Evolutionary conservation across 78 protist species (phyloP), one percentile per base, ranked within the genome.

Genomic region (Pigoraptor vietnamica): DNA sequence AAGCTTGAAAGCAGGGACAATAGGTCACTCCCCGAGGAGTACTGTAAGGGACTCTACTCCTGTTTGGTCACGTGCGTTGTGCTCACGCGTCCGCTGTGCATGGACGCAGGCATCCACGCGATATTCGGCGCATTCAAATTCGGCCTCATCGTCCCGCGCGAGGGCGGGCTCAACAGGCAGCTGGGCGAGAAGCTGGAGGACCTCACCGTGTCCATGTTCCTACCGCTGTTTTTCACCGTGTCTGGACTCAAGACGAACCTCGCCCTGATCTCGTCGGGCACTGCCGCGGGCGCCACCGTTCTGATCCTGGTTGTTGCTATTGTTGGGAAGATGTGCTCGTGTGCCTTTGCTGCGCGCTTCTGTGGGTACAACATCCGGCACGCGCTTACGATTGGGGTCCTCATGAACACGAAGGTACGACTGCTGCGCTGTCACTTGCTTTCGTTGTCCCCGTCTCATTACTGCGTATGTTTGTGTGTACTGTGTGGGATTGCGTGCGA

Each of bases 101-200:
- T 48, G 14, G 14, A 48, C 14, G 29, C 67, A 48, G 67, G 96
- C 89, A 93, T 94, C 0, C 94, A 94, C 56, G 94, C 93, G 56
- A 94, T 94, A 40, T 94, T 94, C 14, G 96, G 96, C 87, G 96
- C 93, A 24, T 94, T 94, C 36, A n/a, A 89, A 0, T 34, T 94
- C 9, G 96, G 96, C 90, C 89, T 94, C n/a, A 1, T 79, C 0
- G 40, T 81, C 24, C 96, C 96, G 84, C 88, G 96, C 40, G 67
- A 33, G 40, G 87, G 90, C 37, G 84, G 84, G 10, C 84, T 79
- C 84, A 14, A 14, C 34, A 14, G 10, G 10, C 86, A 37, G 37
- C 81, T 90, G 19, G 55, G 89, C 32, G 96, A 94, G 67, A 48
- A 93, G 67, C 91, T 94, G 32, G 93, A 94, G 83, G 94, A 92